phyloP scores from a whole-genome alignment of 1,284 basidiomycete species.

The Marasmius sp. region DNA sequence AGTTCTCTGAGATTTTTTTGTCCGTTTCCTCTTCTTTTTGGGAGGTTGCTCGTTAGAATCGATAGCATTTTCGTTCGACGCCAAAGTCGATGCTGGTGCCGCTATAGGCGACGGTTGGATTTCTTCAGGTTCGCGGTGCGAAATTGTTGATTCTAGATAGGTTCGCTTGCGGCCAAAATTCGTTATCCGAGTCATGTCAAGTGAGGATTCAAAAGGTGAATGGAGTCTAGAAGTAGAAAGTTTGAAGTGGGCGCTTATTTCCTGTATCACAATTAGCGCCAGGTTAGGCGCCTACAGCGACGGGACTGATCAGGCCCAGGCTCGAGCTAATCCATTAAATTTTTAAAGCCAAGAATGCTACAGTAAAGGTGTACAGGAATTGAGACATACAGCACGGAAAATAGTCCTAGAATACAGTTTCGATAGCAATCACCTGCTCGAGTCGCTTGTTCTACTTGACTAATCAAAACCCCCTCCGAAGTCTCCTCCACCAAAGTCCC shows the following conservation, averaged over 20 bases:
- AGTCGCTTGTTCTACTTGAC: conserved; percentile 17
- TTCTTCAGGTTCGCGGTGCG: conserved; percentile 18
- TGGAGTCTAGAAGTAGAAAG: too few species aligned
- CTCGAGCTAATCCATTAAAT: too few species aligned
- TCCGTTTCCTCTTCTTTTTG: conserved; percentile 46
- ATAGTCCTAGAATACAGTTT: not conserved
- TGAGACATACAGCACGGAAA: not conserved
- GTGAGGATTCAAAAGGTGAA: too few species aligned
- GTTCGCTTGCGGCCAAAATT: conserved; percentile 71
- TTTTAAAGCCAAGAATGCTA: too few species aligned
- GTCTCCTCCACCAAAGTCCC: conserved; percentile 16
- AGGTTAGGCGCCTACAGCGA: too few species aligned
- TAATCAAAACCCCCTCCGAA: conserved; percentile 19
- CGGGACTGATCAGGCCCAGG: too few species aligned
- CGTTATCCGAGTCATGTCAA: conserved; percentile 68
- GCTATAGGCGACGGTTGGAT: conserved; percentile 20
- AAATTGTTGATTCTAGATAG: conserved; percentile 56
- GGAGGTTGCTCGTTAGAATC: conserved; percentile 22
- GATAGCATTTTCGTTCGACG: conserved; percentile 4
- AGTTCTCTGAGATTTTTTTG: conserved; percentile 35
- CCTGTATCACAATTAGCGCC: too few species aligned
- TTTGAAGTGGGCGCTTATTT: too few species aligned
- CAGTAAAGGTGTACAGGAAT: too few species aligned
- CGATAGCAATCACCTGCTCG: not conserved
- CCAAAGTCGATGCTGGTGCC: conserved; percentile 10